These are phyloP conservation scores for Ophiostoma montium DNA, from an alignment of 2,329 filamentous ascomycete species.

Conservation along the genomic window DNA sequence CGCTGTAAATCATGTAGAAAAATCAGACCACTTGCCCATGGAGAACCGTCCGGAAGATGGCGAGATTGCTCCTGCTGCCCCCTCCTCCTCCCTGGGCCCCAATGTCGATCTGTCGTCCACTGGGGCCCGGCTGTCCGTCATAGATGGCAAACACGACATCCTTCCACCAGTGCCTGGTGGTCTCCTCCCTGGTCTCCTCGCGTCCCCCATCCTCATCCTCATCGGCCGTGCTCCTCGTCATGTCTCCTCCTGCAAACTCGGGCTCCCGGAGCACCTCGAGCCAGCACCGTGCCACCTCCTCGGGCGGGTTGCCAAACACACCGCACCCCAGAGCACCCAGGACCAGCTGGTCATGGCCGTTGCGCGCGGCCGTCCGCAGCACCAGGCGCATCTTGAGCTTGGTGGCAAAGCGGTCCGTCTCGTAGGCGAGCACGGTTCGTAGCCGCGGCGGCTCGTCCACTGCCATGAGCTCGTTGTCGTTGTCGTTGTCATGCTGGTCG, in stretches of 20 bases:
- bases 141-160: conserved; percentile 51
- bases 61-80: conserved; percentile 32
- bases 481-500: background rate
- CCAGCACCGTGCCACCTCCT: conserved; percentile 49
- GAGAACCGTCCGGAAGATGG: conserved; percentile 32
- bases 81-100: background rate
- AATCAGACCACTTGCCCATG: conserved; percentile 21
- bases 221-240: no score
- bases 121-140: conserved; percentile 21
- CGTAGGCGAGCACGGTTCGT: conserved; percentile 24
- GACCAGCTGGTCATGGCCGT: conserved; percentile 44
- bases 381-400: conserved; percentile 49
- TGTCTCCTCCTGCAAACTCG: no score
- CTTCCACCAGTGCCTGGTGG: conserved; percentile 48
- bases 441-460: no score
- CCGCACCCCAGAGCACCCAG: conserved; percentile 59
- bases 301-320: conserved; percentile 47
- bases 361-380: conserved; percentile 41
- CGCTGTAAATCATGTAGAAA: no score
- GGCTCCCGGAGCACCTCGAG: conserved; percentile 41
- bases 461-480: background rate
- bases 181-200: background rate
- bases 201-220: background rate
- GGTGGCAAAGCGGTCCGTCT: conserved; percentile 34
- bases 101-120: conserved; percentile 1